These are phyloP conservation scores for Colletotrichum plurivorum DNA, from an alignment of 2,329 filamentous ascomycete genomes.

Conservation along the genomic window DNA sequence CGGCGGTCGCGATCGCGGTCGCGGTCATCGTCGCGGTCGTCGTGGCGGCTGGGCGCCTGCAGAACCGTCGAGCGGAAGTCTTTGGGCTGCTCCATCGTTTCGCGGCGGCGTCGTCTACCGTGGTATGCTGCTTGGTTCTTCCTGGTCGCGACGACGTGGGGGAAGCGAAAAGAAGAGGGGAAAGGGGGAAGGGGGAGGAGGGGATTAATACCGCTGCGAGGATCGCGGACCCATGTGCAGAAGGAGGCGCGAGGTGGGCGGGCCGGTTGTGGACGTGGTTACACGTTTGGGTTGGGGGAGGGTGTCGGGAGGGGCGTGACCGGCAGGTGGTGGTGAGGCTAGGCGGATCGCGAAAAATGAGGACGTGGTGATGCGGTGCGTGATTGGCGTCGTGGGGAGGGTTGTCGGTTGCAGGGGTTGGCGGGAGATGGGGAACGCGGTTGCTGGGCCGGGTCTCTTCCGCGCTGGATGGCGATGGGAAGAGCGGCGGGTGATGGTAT, in stretches of 20 bases:
- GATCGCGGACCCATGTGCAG: slow-evolving; percentile 40
- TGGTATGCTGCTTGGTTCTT: neutral
- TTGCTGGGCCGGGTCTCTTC: too few species aligned
- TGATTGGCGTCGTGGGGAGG: slow-evolving; percentile 25
- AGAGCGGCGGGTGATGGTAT: slow-evolving; percentile 26
- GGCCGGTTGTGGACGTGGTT: slow-evolving; percentile 8
- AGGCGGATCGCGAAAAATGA: slow-evolving; percentile 39
- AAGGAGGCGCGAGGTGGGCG: slow-evolving; percentile 9
- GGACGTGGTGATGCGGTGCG: slow-evolving; percentile 24
- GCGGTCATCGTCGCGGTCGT: slow-evolving; percentile 52
- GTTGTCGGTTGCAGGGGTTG: slow-evolving; percentile 3
- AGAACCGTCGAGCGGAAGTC: slow-evolving; percentile 66
- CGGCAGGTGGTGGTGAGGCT: slow-evolving; percentile 15
- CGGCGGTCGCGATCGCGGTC: slow-evolving; percentile 50
- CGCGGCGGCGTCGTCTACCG: too few species aligned
- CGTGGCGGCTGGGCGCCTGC: slow-evolving; percentile 59
- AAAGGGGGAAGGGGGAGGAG: slow-evolving; percentile 16
- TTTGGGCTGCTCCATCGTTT: slow-evolving; percentile 57
- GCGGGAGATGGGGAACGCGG: too few species aligned
- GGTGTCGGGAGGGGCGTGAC: slow-evolving; percentile 12
- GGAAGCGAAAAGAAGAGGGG: slow-evolving; percentile 1
- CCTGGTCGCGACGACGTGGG: slow-evolving; percentile 25
- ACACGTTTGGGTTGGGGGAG: slow-evolving; percentile 15
- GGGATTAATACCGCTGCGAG: slow-evolving; percentile 24
- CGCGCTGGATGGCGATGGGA: neutral